These are phyloP conservation scores for Helenozyma baotianmanensis DNA, from an alignment of 805 yeast species.

Conservation along the genomic window DNA sequence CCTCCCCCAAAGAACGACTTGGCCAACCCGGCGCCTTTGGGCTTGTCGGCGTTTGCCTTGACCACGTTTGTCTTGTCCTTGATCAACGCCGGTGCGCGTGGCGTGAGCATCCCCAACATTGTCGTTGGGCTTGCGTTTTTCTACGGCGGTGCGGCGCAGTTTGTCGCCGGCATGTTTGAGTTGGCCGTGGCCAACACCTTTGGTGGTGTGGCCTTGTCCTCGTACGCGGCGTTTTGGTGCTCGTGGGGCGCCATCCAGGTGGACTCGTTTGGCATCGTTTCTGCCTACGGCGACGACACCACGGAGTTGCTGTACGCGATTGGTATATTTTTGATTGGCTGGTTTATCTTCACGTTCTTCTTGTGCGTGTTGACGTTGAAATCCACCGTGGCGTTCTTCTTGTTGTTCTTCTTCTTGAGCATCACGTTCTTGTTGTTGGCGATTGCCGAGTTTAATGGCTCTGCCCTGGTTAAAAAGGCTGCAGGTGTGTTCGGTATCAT, in stretches of 20 bases:
- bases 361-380: conserved; percentile 37
- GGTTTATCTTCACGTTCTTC: conserved; percentile 44
- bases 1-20: conserved; percentile 39
- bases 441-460: conserved; percentile 31
- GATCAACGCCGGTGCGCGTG: conserved; percentile 63
- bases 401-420: conserved; percentile 36
- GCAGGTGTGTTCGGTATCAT: conserved; percentile 41
- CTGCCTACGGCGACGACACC: conserved; percentile 26
- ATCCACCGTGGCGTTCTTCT: conserved; percentile 41
- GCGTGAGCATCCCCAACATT: conserved; percentile 55
- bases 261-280: conserved; percentile 32
- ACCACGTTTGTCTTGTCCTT: conserved; percentile 64
- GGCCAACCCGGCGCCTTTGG: conserved; percentile 77
- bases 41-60: conserved; percentile 65
- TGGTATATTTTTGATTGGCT: conserved; percentile 36
- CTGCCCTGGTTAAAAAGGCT: conserved; percentile 31
- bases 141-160: conserved; percentile 70
- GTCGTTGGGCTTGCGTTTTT: conserved; percentile 65
- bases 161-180: conserved; percentile 73
- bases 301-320: conserved; percentile 30
- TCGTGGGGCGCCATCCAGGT: conserved; percentile 59
- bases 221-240: conserved; percentile 76
- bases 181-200: conserved; percentile 72
- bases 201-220: conserved; percentile 60
- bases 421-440: conserved; percentile 40